A percentile compares a stretch with the other conserved stretches of the same genome.
Evolutionary conservation across 2,329 filamentous ascomycete species (phyloP).

Genomic region (Epichloe typhina): DNA sequence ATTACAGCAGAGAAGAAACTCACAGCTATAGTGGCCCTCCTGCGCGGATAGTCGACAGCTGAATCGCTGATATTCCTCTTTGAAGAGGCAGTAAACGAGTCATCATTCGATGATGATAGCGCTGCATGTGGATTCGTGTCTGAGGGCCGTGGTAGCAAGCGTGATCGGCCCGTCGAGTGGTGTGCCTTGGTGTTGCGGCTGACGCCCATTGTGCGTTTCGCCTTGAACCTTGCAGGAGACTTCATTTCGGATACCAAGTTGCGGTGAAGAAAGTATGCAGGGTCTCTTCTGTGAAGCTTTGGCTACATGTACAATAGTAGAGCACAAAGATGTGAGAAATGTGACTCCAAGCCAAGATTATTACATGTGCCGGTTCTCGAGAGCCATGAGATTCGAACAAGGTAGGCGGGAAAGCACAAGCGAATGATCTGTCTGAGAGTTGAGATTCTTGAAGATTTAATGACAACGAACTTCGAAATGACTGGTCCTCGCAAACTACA

Average conservation of each 20-base stretch:
- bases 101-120: constrained; percentile 34
- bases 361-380: neutral
- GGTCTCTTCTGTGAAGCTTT: neutral
- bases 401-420: too few species aligned
- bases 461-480: neutral
- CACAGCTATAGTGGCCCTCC: constrained; percentile 54
- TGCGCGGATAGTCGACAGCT: constrained; percentile 48
- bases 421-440: too few species aligned
- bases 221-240: constrained; percentile 32
- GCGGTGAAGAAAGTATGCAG: too few species aligned
- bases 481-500: neutral
- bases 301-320: too few species aligned
- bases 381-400: too few species aligned
- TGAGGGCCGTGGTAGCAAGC: constrained; percentile 42
- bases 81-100: constrained; percentile 42
- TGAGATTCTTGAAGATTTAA: too few species aligned
- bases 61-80: constrained; percentile 50
- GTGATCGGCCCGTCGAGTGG: constrained; percentile 35
- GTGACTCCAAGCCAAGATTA: neutral
- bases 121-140: constrained; percentile 33
- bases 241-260: constrained; percentile 25
- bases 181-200: constrained; percentile 41
- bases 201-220: constrained; percentile 30
- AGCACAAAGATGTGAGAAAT: too few species aligned
- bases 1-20: constrained; percentile 15